A percentile compares a stretch with the other conserved stretches of the same genome.
Evolutionary conservation across 495 filamentous ascomycete genomes (phyloP).

Genomic region (Hypoxylon intermedium): DNA sequence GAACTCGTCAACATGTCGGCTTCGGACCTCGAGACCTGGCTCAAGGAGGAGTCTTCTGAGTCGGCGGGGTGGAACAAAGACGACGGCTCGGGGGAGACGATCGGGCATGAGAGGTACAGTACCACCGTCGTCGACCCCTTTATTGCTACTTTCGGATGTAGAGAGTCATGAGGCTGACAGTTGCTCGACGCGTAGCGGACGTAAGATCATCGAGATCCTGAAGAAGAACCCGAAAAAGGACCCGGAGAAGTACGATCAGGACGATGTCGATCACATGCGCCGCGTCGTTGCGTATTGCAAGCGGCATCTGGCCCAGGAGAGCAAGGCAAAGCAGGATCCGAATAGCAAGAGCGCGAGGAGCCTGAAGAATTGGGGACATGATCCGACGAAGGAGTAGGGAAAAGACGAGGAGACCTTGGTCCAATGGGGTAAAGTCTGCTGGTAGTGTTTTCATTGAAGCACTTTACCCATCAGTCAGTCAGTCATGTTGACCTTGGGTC

Average conservation of each 20-base stretch:
- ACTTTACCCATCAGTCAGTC: too few relatives aligned
- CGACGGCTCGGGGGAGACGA: conserved; percentile 66
- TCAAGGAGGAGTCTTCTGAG: conserved; percentile 61
- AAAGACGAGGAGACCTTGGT: too few relatives aligned
- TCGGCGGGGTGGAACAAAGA: conserved; percentile 64
- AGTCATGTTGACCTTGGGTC: too few relatives aligned
- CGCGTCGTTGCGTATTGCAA: conserved; percentile 66
- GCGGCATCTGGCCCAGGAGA: conserved; percentile 70
- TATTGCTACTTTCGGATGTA: too few relatives aligned
- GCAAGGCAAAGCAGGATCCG: conserved; percentile 48
- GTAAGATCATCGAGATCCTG: conserved; percentile 70
- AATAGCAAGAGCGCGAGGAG: conserved; percentile 64
- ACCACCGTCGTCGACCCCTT: too few relatives aligned
- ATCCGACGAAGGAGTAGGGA: conserved; percentile 58
- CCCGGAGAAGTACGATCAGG: conserved; percentile 58
- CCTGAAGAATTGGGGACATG: conserved; percentile 75
- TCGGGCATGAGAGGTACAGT: conserved; percentile 72
- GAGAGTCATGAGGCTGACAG: too few relatives aligned
- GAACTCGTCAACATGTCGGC: conserved; percentile 72
- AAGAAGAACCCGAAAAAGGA: conserved; percentile 66
- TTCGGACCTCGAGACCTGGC: conserved; percentile 66
- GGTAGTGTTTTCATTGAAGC: too few relatives aligned
- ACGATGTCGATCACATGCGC: conserved; percentile 70
- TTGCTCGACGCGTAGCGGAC: conserved; percentile 56
- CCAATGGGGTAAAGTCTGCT: too few relatives aligned